A percentile compares a stretch with the other conserved stretches of the same genome.
Conservation (phyloP, 306 rosid genomes). For the Corylus heterophylla region DNA sequence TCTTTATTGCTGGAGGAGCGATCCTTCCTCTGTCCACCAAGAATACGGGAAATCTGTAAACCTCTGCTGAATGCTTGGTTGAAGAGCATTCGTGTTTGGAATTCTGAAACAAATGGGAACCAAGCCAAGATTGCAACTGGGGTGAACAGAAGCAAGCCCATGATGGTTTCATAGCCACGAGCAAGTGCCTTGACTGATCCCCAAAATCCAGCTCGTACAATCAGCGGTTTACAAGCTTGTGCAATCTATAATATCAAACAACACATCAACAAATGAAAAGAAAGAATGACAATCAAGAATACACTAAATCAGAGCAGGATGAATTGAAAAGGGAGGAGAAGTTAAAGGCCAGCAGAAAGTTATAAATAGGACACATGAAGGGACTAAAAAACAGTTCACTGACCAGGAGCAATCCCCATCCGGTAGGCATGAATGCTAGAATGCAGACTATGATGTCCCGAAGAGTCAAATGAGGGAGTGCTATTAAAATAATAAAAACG, state of each 20-base stretch:
- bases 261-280: not conserved
- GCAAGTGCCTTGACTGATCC: slow-evolving; percentile 73
- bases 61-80: slow-evolving; percentile 99
- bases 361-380: slow-evolving; percentile 1
- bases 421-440: slow-evolving; percentile 92
- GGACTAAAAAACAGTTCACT: slow-evolving; percentile 31
- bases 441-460: slow-evolving; percentile 70
- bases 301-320: not conserved
- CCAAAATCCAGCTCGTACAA: slow-evolving; percentile 58
- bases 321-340: not conserved
- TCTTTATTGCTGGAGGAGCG: slow-evolving; percentile 63
- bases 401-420: slow-evolving; percentile 94
- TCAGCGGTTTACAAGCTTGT: slow-evolving; percentile 80
- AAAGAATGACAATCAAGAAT: slow-evolving; percentile 2
- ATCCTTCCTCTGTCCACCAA: slow-evolving; percentile 77
- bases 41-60: slow-evolving; percentile 90
- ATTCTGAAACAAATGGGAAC: slow-evolving; percentile 97
- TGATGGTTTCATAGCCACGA: slow-evolving; percentile 74
- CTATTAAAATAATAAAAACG: slow-evolving; percentile 61
- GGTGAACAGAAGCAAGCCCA: slow-evolving; percentile 85
- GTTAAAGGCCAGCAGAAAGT: not conserved
- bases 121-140: slow-evolving; percentile 97
- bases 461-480: slow-evolving; percentile 58
- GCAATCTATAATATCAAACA: slow-evolving; percentile 58
- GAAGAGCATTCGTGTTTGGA: slow-evolving; percentile 94